phyloP scores from a whole-genome alignment of 495 filamentous ascomycete species.

The Extremus antarcticus region DNA sequence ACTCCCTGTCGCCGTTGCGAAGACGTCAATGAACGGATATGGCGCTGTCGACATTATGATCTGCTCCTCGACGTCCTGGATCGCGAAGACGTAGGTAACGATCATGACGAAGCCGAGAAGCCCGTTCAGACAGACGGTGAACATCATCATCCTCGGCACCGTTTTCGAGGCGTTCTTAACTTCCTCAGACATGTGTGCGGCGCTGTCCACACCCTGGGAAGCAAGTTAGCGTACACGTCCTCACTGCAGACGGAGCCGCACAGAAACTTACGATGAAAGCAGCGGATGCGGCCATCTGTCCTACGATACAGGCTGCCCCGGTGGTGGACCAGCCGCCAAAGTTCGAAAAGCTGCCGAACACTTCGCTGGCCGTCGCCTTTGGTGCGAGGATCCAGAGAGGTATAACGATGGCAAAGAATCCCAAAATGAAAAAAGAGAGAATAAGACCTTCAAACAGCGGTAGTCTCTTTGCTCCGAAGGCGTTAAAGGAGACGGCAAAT shows the following conservation, averaged over 20 bases:
- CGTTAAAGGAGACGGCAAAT: constrained; percentile 36
- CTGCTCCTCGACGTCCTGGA: background rate
- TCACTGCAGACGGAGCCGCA: too few relatives aligned
- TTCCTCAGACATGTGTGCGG: constrained; percentile 13
- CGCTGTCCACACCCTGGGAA: background rate
- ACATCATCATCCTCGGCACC: constrained; percentile 7
- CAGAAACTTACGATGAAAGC: constrained; percentile 1
- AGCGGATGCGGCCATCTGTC: constrained; percentile 4
- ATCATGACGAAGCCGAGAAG: constrained; percentile 9
- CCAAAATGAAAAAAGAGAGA: constrained; percentile 9
- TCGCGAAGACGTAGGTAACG: constrained; percentile 6
- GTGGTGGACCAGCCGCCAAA: constrained; percentile 18
- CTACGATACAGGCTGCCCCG: constrained; percentile 5
- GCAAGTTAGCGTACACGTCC: background rate
- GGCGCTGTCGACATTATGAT: background rate
- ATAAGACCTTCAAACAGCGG: constrained; percentile 19
- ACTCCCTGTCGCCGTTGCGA: constrained; percentile 12
- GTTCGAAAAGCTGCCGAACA: constrained; percentile 22
- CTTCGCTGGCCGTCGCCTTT: background rate
- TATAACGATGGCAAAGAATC: constrained; percentile 17
- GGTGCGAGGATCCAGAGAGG: constrained; percentile 16
- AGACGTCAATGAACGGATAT: constrained; percentile 10
- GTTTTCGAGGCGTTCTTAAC: constrained; percentile 9
- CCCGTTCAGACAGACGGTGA: constrained; percentile 9
- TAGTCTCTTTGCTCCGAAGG: constrained; percentile 30